A percentile compares a stretch with the other conserved stretches of the same genome.
These are phyloP conservation scores for Moringa oleifera DNA, from an alignment of 345 rosid genomes.

Conservation along the genomic window DNA sequence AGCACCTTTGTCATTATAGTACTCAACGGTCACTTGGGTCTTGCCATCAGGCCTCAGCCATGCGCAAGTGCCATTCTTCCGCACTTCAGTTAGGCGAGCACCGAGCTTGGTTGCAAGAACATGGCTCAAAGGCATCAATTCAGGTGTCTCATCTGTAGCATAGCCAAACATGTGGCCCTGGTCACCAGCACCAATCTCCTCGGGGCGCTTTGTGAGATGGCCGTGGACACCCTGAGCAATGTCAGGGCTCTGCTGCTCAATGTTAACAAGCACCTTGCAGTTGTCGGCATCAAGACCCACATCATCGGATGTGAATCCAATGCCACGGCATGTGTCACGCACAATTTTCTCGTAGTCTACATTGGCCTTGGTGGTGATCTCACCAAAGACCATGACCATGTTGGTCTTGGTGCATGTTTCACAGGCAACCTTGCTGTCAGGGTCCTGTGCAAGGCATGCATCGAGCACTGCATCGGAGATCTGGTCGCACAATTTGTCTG, in stretches of 20 bases:
- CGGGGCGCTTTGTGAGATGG: constrained; percentile 56
- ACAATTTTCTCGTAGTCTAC: constrained; percentile 68
- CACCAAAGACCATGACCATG: constrained; percentile 81
- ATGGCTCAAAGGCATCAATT: constrained; percentile 69
- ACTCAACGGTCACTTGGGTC: constrained; percentile 57
- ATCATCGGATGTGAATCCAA: constrained; percentile 51
- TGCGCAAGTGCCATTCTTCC: constrained; percentile 40
- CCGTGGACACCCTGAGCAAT: constrained; percentile 76
- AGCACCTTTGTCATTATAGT: constrained; percentile 48
- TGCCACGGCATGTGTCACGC: constrained; percentile 59
- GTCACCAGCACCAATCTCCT: constrained; percentile 73
- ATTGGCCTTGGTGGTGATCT: constrained; percentile 63
- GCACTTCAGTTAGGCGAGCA: constrained; percentile 64
- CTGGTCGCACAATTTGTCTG: constrained; percentile 79
- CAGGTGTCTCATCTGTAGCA: constrained; percentile 72
- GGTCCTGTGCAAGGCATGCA: constrained; percentile 60
- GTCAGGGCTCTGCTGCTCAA: constrained; percentile 72
- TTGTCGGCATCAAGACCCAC: constrained; percentile 69
- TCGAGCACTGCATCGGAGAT: constrained; percentile 67
- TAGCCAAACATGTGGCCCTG: constrained; percentile 80
- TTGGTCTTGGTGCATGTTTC: constrained; percentile 75
- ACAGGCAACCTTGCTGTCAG: constrained; percentile 74
- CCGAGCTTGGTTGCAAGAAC: constrained; percentile 73
- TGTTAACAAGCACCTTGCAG: constrained; percentile 63
- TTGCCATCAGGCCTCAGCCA: constrained; percentile 63